A percentile compares a stretch with the other conserved stretches of the same genome.
phyloP scores from a whole-genome alignment of 129 eudicot species.

The Flaveria bidentis region DNA sequence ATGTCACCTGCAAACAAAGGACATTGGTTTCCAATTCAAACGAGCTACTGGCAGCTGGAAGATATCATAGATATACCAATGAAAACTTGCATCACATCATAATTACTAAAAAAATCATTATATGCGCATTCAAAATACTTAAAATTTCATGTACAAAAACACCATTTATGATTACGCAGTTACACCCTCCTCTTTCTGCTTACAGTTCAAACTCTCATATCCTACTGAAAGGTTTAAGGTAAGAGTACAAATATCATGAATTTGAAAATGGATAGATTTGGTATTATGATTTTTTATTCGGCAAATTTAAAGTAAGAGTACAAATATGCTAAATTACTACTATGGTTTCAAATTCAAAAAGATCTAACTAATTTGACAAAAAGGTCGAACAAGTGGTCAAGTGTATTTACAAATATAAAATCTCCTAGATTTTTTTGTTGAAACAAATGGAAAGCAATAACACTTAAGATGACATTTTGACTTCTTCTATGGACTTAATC shows the following conservation, averaged over 20 bases:
- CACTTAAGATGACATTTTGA: background rate
- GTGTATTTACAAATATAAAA: background rate
- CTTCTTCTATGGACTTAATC: background rate
- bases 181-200: background rate
- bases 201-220: background rate
- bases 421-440: background rate
- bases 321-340: too few species aligned
- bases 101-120: background rate
- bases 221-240: background rate
- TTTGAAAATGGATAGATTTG: background rate
- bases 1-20: slow-evolving; percentile 55
- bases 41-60: background rate
- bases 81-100: background rate
- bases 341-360: too few species aligned
- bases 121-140: background rate
- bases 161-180: background rate
- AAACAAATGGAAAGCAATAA: background rate
- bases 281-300: background rate
- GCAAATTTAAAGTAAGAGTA: background rate
- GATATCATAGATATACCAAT: background rate
- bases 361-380: slow-evolving; percentile 1
- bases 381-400: background rate
- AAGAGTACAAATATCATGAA: background rate
- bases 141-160: background rate
- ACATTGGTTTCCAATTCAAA: background rate